Conservation (phyloP, 2,329 filamentous ascomycete genomes). For the Aspergillus sp. region DNA sequence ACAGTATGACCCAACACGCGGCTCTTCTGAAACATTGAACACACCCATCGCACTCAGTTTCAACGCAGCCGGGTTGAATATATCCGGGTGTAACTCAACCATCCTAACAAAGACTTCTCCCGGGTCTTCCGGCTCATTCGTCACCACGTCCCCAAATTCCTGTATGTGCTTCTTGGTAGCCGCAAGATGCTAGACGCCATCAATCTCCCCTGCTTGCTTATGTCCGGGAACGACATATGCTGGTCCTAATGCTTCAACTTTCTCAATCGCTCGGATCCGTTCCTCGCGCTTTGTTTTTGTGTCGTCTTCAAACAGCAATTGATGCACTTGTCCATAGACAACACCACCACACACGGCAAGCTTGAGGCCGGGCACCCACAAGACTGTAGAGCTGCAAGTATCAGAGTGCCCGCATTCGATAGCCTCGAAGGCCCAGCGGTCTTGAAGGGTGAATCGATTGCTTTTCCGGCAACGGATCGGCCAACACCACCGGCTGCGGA, state of each 20-base stretch:
- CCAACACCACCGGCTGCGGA: neutral
- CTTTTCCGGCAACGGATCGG: neutral
- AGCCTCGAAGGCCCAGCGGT: neutral
- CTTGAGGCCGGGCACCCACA: slow-evolving; percentile 5
- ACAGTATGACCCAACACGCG: neutral
- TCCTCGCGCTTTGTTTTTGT: slow-evolving; percentile 2
- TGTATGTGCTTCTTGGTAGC: slow-evolving; percentile 5
- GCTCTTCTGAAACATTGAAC: neutral
- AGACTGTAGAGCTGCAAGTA: slow-evolving; percentile 3
- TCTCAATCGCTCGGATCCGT: slow-evolving; percentile 5
- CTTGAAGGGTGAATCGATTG: neutral
- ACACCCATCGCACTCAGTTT: neutral
- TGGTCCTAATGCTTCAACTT: slow-evolving; percentile 3
- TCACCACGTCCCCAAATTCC: neutral
- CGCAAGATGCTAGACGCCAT: slow-evolving; percentile 5
- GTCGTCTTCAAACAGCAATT: slow-evolving; percentile 5
- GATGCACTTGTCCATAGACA: slow-evolving; percentile 6
- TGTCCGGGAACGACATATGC: slow-evolving; percentile 4
- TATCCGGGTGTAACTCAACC: neutral
- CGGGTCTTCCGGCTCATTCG: neutral
- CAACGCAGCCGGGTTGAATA: neutral
- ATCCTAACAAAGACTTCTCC: neutral
- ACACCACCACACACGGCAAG: slow-evolving; percentile 4
- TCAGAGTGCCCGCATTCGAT: slow-evolving; percentile 5
- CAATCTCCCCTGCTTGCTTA: slow-evolving; percentile 4